phyloP scores from a whole-genome alignment of 345 rosid genomes.

The Populus alba region DNA sequence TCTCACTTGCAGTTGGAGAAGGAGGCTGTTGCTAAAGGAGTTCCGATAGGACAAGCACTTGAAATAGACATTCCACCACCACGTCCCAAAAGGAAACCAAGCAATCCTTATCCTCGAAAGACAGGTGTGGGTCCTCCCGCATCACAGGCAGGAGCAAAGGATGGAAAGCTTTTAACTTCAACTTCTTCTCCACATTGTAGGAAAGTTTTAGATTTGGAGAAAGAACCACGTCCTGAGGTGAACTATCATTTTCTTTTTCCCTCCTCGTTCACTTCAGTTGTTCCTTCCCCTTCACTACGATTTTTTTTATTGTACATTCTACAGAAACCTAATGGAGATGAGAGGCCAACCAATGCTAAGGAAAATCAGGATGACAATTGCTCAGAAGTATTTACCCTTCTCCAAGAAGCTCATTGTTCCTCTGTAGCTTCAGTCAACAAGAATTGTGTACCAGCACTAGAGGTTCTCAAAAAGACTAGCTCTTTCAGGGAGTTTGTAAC shows the following conservation, averaged over 20 bases:
- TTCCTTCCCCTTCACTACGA: neutral
- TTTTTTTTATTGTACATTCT: conserved; percentile 17
- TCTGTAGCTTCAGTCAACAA: conserved; percentile 54
- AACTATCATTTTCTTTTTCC: conserved; percentile 7
- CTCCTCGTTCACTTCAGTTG: conserved; percentile 4
- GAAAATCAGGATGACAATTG: conserved; percentile 62
- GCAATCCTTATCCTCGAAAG: conserved; percentile 94
- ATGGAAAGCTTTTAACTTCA: conserved; percentile 46
- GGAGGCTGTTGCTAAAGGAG: conserved; percentile 86
- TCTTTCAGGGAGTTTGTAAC: conserved; percentile 61
- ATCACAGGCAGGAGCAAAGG: conserved; percentile 38
- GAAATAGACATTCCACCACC: conserved; percentile 96
- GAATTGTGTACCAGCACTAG: conserved; percentile 39
- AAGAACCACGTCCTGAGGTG: conserved; percentile 61
- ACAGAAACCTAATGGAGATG: conserved; percentile 51
- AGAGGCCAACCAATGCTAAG: conserved; percentile 40
- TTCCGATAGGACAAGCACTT: conserved; percentile 64
- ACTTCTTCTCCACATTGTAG: conserved; percentile 47
- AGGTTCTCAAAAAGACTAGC: conserved; percentile 37
- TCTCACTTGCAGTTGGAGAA: conserved; percentile 72
- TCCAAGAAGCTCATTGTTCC: conserved; percentile 50
- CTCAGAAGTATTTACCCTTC: conserved; percentile 56
- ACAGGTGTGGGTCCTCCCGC: conserved; percentile 36
- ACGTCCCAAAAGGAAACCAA: conserved; percentile 91
- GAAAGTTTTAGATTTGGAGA: conserved; percentile 60